Percentiles rank a stretch among this genome's conserved stretches.
Evolutionary conservation across 2,329 filamentous ascomycete species (phyloP).

Genomic region (Coniochaeta sp.): DNA sequence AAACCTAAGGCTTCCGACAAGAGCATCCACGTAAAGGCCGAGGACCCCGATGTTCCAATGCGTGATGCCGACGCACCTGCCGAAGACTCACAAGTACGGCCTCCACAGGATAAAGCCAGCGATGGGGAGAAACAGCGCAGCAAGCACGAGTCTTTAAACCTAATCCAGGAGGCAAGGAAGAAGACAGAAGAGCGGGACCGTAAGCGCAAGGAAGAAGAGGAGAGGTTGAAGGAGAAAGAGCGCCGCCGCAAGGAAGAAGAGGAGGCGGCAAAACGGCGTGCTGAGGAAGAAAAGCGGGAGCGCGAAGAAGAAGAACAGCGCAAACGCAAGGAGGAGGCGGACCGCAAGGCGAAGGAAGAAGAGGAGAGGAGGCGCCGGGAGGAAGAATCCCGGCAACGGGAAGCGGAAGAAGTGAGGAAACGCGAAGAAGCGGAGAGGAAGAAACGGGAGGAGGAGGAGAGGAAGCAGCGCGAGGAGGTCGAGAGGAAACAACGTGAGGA

Average conservation of each 20-base stretch:
- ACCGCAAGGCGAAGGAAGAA: constrained; percentile 19
- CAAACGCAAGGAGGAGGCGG: constrained; percentile 25
- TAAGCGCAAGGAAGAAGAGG: constrained; percentile 23
- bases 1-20: constrained; percentile 37
- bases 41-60: constrained; percentile 52
- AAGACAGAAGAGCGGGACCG: constrained; percentile 28
- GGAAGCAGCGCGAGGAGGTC: constrained; percentile 26
- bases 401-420: constrained; percentile 19
- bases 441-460: constrained; percentile 21
- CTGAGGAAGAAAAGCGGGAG: constrained; percentile 15
- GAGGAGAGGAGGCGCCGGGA: constrained; percentile 16
- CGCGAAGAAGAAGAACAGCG: constrained; percentile 17
- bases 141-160: constrained; percentile 17
- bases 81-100: constrained; percentile 20
- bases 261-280: constrained; percentile 14
- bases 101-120: constrained; percentile 18
- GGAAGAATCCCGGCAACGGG: constrained; percentile 13
- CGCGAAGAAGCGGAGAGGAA: constrained; percentile 21
- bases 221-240: constrained; percentile 14
- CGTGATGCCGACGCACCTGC: constrained; percentile 30
- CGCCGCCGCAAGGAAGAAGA: constrained; percentile 19
- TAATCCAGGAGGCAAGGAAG: constrained; percentile 20
- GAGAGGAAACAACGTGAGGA: constrained; percentile 25
- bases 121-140: constrained; percentile 22
- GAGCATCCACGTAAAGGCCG: constrained; percentile 50